Evolutionary conservation across 805 yeast genomes (phyloP), one percentile per base, ranked within the genome.

Genomic region (Lachancea dasiensis): DNA sequence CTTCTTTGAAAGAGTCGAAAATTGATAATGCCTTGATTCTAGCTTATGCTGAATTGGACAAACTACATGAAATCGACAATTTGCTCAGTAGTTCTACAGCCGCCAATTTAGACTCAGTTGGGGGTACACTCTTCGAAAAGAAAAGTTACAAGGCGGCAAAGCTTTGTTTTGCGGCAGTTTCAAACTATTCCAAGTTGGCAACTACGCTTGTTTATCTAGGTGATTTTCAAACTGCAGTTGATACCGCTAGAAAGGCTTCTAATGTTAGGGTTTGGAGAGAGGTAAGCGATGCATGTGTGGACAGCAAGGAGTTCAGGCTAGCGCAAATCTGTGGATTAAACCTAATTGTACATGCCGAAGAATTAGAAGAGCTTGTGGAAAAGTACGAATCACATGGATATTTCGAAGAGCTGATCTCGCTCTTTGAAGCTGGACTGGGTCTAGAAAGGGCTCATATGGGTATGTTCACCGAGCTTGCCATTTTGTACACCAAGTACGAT

Each of bases 381-480:
- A 83, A 81, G 49, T 92, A 92, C 61, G 97, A 92, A 67, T 70
- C 75, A 59, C 77, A 81, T 49, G 98, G 98, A 30, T 86, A 86
- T 65, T 89, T 89, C 67, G 83, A 79, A 49, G 95, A 92, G 69
- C 72, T 92, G 48, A 85, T 90, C 47, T 77, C 96, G 13, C 75
- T 92, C 54, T 86, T 92, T 54, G 98, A 92, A 65, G 90, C 87
- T 53, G 97, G 97, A 48, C 73, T 92, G 43, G 94, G 95, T 28
- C 73, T 92, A 51, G 98, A 92, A 70, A 84, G 98, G 63, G 98
- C 98, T 26, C 98, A 92, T 61, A 92, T 92, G 98, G 98, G 97
- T 52, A 90, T 92, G 97, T 92, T 92, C 63, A 92, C 98, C 8
- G 97, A 89, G 65, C 73, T 92, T 52, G 95, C 97, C 16, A 73